A percentile compares a stretch with the other conserved stretches of the same genome.
Conservation (phyloP, 225 moss, liverwort and hornwort species). For the Straminergon stramineum region DNA sequence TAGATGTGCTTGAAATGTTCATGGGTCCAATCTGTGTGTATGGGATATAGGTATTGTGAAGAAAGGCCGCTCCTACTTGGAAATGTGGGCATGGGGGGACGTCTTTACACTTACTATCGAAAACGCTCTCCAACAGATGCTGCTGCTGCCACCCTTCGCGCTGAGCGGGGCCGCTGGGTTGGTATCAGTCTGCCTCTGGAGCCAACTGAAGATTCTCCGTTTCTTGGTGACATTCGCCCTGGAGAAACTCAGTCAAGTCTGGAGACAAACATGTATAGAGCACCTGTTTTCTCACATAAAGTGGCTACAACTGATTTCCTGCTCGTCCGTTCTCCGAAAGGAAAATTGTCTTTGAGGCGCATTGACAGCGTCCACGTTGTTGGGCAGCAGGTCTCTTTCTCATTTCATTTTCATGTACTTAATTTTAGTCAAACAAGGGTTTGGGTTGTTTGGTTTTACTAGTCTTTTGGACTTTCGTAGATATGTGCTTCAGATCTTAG, state of each 20-base stretch:
- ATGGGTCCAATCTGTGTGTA: background rate
- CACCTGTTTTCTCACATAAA: conserved; percentile 90
- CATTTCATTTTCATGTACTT: background rate
- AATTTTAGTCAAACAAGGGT: background rate
- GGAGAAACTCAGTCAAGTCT: conserved; percentile 92
- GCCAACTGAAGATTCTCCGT: conserved; percentile 98
- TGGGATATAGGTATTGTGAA: conserved; percentile 71
- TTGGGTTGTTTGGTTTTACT: background rate
- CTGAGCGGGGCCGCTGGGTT: conserved; percentile 94
- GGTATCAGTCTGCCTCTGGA: conserved; percentile 80
- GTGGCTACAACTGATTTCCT: conserved; percentile 84
- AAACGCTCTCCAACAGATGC: conserved; percentile 83
- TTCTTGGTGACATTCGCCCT: conserved; percentile 89
- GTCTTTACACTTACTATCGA: conserved; percentile 88
- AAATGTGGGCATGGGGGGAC: conserved; percentile 97
- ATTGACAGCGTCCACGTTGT: conserved; percentile 98
- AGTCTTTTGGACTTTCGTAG: background rate
- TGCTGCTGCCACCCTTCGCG: conserved; percentile 78
- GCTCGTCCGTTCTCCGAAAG: conserved; percentile 93
- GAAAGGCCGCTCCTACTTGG: conserved; percentile 93
- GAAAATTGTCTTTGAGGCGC: conserved; percentile 77
- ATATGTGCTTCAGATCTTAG: background rate
- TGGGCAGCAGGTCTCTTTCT: conserved; percentile 73
- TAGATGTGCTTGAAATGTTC: background rate
- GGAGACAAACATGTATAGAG: conserved; percentile 91